These are phyloP conservation scores for Talaromyces ruber DNA, from an alignment of 495 filamentous ascomycete genomes.

Conservation along the genomic window DNA sequence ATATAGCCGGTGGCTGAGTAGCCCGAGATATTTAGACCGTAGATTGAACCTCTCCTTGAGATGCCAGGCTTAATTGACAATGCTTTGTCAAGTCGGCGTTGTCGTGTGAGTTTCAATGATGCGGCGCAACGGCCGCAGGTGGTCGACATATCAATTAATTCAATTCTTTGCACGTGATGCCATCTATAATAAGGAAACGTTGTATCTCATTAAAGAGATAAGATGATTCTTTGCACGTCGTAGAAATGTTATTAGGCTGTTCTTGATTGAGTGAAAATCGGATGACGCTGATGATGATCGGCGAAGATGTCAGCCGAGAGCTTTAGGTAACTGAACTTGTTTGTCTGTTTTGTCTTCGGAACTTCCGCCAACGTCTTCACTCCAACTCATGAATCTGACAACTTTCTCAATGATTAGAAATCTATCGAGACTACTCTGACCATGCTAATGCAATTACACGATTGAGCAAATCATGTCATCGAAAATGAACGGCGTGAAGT, in stretches of 20 bases:
- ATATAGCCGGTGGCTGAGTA: neutral
- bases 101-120: neutral
- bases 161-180: neutral
- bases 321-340: neutral
- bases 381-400: neutral
- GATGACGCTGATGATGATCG: neutral
- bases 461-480: neutral
- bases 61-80: neutral
- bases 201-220: neutral
- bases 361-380: neutral
- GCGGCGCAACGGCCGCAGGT: slow-evolving; percentile 3
- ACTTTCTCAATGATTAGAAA: neutral
- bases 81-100: neutral
- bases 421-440: neutral
- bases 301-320: neutral
- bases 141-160: neutral
- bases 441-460: neutral
- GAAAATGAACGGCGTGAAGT: neutral
- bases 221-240: too few relatives aligned
- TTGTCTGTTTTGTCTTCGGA: neutral
- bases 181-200: too few relatives aligned
- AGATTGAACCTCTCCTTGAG: neutral
- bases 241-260: neutral
- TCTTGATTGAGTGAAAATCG: too few relatives aligned
- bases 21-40: neutral